Base-by-base conservation (phyloP, 805 yeast species). In the Diddensiella transvaalensis region DNA sequence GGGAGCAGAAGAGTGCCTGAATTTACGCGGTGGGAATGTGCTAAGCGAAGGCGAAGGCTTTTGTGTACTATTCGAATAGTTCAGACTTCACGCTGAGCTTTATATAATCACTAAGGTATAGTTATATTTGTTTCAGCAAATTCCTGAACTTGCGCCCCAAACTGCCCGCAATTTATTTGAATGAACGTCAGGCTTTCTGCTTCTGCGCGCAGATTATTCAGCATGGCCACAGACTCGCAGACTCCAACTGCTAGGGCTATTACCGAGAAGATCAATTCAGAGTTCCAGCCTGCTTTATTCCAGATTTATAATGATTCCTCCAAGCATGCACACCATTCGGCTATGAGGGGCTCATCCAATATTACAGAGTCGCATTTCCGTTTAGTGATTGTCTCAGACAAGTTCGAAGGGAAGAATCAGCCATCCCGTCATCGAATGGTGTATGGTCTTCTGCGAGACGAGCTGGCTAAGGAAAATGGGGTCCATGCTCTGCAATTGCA, bases 401-500 rank as follows among this genome's bases (percentile, higher is more conserved):
- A 67, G 44, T 90, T 90, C 61, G 66, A 68, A 30, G 90, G 88
- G 0, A 73, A 81, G 64, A 65, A 73, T 10, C 72, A 79, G 61
- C 91, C 96, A 0, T 66, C 78, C 26, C 77, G 98, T 63, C 98
- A 90, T 68, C 68, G 97, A 50, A 60, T 82, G 61, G 74, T 91
- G 0, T 90, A 87, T 63, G 68, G 69, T 44, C 61, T 86, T 42
- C 71, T 91, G 40, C 79, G 78, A 46, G 87, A 87, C 23, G 96
- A 90, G 61, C 68, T 90, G 58, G 74, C 78, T 44, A 55, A 48
- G 50, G 71, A 68, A 26, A 76, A 79, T 49, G 90, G 93, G 0
- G 79, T 91, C 17, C 98, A 90, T 69, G 96, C 97, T 0, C 70
- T 90, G 51, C 96, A 88, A 62, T 74, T 90, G 68, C 80, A 80